phyloP scores from a whole-genome alignment of 2,329 filamentous ascomycete genomes.

The Thelonectria rubi region DNA sequence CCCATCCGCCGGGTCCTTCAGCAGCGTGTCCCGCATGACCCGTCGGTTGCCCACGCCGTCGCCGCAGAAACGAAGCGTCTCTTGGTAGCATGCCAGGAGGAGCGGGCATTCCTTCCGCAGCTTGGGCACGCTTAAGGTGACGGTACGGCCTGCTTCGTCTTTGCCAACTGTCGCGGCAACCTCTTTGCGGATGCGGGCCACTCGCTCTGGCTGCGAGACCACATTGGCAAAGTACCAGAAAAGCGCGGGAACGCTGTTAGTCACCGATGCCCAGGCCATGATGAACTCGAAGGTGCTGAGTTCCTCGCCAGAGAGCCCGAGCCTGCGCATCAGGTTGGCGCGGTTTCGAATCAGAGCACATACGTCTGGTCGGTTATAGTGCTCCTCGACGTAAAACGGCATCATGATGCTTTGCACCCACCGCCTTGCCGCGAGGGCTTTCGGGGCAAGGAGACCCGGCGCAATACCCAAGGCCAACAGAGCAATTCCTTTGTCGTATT shows the following conservation, averaged over 20 bases:
- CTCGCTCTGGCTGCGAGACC: constrained; percentile 10
- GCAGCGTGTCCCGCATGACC: constrained; percentile 7
- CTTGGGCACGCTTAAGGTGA: constrained; percentile 1
- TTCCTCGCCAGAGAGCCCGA: constrained; percentile 4
- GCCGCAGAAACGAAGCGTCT: constrained; percentile 11
- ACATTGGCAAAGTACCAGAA: constrained; percentile 24
- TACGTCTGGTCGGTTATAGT: constrained; percentile 14
- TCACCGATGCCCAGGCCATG: constrained; percentile 11
- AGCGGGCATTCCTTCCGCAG: constrained; percentile 13
- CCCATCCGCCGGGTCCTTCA: constrained; percentile 12
- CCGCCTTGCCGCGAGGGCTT: constrained; percentile 8
- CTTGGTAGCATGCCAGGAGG: constrained; percentile 17
- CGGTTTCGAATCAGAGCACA: constrained; percentile 12
- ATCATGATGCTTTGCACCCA: not conserved
- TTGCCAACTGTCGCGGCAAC: not conserved
- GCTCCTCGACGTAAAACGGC: constrained; percentile 5
- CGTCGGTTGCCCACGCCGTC: constrained; percentile 11
- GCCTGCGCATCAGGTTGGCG: constrained; percentile 1
- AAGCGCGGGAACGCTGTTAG: constrained; percentile 20
- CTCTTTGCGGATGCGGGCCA: constrained; percentile 5
- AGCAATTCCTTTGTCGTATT: constrained; percentile 12
- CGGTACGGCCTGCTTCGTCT: not conserved
- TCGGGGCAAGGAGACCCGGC: constrained; percentile 3
- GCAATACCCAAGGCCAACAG: not conserved
- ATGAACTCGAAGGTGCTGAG: constrained; percentile 15